Evolutionary conservation across 352 stramenopile genomes (phyloP), one percentile per base, ranked within the genome.

Genomic region (Globisporangium cystogenes): DNA sequence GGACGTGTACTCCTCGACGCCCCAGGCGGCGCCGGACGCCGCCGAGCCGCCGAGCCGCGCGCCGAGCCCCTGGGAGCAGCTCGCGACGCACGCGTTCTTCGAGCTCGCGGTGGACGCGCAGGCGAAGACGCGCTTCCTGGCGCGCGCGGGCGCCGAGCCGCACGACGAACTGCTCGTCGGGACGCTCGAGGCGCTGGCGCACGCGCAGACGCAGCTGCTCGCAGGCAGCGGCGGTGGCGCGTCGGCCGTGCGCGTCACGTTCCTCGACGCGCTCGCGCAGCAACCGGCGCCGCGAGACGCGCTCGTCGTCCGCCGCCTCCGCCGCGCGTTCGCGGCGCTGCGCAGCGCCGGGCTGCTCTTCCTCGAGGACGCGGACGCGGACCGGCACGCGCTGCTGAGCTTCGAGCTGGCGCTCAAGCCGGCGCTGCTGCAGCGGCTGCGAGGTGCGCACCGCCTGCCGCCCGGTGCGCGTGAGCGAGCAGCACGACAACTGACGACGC

Each of bases 341-440:
- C 63, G 72, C 36, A 68, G 42, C 15, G 49, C 60, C 18, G 80
- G 80, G 0, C 55, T 91, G 14, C 52, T 91, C 23, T 82, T 72
- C 39, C 62, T 91, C 29, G 70, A 86, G 64, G 67, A 91, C 41
- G 50, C 67, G 21, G 62, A 67, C 27, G 51, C 61, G 0, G 80
- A 91, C 62, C 54, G 59, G 7, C 70, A 91, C 55, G 46, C 79
- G n/a, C 48, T 91, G 24, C 56, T 87, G 26, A 87, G 55, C 24
- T 82, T 74, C 45, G 62, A 79, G 36, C 60, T 65, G 18, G 59
- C 51, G 5, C 60, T 90, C 18, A 68, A 62, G 15, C 76, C 80
- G 27, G 66, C 65, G 24, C 55, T 90, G 39, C 46, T 82, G 15
- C 55, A 64, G 10, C 48, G 73, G 14, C 37, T 86, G 0, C 46